phyloP scores from a whole-genome alignment of 257 asterid genomes.

The Scutellaria barbata region DNA sequence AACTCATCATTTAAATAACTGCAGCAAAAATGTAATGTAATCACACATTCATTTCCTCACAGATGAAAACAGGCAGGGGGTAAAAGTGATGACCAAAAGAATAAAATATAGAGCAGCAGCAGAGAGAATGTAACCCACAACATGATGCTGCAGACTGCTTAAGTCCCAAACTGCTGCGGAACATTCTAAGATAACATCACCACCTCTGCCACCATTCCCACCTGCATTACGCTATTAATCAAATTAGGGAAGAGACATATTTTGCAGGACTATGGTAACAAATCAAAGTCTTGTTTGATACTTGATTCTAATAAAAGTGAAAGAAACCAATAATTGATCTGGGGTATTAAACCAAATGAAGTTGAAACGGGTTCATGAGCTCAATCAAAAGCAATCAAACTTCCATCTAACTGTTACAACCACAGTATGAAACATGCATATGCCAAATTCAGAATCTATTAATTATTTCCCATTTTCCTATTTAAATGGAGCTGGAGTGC shows the following conservation, averaged over 20 bases:
- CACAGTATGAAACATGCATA: conserved; percentile 1
- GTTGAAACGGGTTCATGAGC: conserved; percentile 22
- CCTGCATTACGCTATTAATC: conserved; percentile 53
- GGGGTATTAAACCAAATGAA: conserved; percentile 6
- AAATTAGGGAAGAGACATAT: conserved; percentile 26
- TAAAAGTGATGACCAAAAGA: background rate
- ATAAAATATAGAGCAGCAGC: background rate
- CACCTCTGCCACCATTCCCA: conserved; percentile 96
- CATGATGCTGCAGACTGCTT: conserved; percentile 87
- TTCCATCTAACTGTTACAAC: conserved; percentile 9
- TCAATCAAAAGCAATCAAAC: conserved; percentile 18
- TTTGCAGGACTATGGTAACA: conserved; percentile 18
- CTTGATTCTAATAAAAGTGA: conserved; percentile 17
- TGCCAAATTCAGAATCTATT: background rate
- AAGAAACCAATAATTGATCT: background rate
- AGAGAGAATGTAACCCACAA: conserved; percentile 54
- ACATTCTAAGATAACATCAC: conserved; percentile 87
- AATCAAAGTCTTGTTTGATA: conserved; percentile 24
- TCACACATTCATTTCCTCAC: conserved; percentile 2
- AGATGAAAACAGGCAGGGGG: conserved; percentile 20
- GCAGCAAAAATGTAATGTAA: conserved; percentile 24
- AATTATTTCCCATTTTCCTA: background rate
- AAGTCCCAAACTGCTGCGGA: conserved; percentile 87
- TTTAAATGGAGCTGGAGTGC: conserved; percentile 3
- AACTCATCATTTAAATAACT: conserved; percentile 21